Evolutionary conservation across 805 yeast species (phyloP).

Genomic region (Metschnikowia anglica): DNA sequence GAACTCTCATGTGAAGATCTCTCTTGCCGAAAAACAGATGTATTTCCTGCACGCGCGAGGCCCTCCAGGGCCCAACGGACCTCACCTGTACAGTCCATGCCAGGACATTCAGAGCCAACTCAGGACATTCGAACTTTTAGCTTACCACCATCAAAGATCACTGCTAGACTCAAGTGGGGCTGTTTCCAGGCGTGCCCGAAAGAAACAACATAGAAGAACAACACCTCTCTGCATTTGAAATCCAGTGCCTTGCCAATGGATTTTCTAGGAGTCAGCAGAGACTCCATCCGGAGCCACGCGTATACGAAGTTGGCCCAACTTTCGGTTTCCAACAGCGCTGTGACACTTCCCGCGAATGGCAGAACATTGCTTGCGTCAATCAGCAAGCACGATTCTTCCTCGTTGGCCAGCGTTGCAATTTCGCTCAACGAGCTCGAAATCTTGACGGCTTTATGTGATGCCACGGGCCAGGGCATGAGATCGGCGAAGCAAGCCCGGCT

Average conservation of each 20-base stretch:
- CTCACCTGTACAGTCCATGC: no score
- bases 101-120: no score
- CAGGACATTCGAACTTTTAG: no score
- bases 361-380: neutral
- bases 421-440: conserved; percentile 55
- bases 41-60: no score
- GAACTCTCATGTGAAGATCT: neutral
- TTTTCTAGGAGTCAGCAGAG: conserved; percentile 37
- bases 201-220: no score
- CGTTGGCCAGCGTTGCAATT: conserved; percentile 34
- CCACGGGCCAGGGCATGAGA: conserved; percentile 18
- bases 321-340: conserved; percentile 16
- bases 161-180: no score
- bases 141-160: no score
- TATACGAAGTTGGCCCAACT: conserved; percentile 37
- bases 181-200: no score
- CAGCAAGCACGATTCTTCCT: neutral
- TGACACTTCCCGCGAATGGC: neutral
- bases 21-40: neutral
- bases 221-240: no score
- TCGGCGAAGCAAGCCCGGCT: conserved; percentile 41
- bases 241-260: conserved; percentile 29
- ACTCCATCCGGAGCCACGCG: conserved; percentile 41
- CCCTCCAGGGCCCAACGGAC: no score
- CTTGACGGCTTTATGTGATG: conserved; percentile 51